A percentile compares a stretch with the other conserved stretches of the same genome.
Evolutionary conservation across 2,329 filamentous ascomycete genomes (phyloP).

Genomic region (Polychaeton citri): DNA sequence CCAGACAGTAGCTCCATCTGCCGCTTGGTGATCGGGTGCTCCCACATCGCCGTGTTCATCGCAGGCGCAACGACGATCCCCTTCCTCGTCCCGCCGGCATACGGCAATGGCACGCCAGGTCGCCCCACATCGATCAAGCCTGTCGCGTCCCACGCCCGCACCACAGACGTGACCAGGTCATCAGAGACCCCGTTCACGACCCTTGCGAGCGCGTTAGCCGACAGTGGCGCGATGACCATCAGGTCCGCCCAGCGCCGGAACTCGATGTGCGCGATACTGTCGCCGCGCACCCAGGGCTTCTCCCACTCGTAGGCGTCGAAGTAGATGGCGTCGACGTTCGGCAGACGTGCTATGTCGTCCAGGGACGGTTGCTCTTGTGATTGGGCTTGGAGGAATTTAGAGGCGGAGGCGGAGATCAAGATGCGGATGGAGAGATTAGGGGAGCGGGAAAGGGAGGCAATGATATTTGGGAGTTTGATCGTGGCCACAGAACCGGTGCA

Average conservation of each 20-base stretch:
- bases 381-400: slow-evolving; percentile 65
- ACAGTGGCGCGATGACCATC: slow-evolving; percentile 66
- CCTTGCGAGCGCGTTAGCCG: slow-evolving; percentile 77
- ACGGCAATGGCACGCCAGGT: slow-evolving; percentile 10
- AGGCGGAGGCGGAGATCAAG: slow-evolving; percentile 61
- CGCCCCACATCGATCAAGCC: slow-evolving; percentile 39
- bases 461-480: slow-evolving; percentile 53
- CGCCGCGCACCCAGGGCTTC: slow-evolving; percentile 61
- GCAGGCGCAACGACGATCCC: slow-evolving; percentile 63
- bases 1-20: slow-evolving; percentile 58
- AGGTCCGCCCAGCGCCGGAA: slow-evolving; percentile 70
- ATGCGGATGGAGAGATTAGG: slow-evolving; percentile 64
- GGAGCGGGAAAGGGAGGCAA: slow-evolving; percentile 39
- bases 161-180: slow-evolving; percentile 57
- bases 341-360: slow-evolving; percentile 42
- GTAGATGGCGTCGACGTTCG: slow-evolving; percentile 71
- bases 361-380: slow-evolving; percentile 63
- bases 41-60: slow-evolving; percentile 90
- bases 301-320: slow-evolving; percentile 78
- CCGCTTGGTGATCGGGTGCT: slow-evolving; percentile 63
- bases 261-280: slow-evolving; percentile 82
- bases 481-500: slow-evolving; percentile 69
- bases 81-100: slow-evolving; percentile 27
- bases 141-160: slow-evolving; percentile 79
- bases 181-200: slow-evolving; percentile 66